Evolutionary conservation across 768 basidiomycete species (phyloP).

Genomic region (Calocera viscosa): DNA sequence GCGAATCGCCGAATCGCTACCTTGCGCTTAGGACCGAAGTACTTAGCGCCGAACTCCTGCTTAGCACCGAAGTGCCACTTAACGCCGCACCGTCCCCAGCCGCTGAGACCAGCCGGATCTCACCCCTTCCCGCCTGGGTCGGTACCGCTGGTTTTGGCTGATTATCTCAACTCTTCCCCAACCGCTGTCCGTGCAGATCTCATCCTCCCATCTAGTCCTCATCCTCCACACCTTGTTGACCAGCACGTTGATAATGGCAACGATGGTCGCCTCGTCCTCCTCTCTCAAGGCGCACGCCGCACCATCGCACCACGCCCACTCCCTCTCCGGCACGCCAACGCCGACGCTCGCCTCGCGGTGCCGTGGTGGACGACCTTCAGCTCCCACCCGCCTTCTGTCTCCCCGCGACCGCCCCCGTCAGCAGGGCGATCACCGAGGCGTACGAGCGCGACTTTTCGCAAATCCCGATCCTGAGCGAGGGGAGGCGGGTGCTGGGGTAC

Average conservation of each 20-base stretch:
- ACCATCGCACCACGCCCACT: conserved; percentile 2
- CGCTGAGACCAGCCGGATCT: too few species aligned
- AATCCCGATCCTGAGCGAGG: conserved; percentile 73
- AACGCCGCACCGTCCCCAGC: too few species aligned
- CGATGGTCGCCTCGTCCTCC: neutral
- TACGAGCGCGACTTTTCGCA: conserved; percentile 92
- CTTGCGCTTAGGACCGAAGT: too few species aligned
- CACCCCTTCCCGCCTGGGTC: too few species aligned
- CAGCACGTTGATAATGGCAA: neutral
- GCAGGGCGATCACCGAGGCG: conserved; percentile 68
- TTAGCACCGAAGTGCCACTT: too few species aligned
- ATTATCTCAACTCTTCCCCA: too few species aligned
- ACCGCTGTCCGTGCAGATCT: too few species aligned
- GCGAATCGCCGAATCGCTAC: too few species aligned
- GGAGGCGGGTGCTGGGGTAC: conserved; percentile 69
- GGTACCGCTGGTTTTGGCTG: too few species aligned
- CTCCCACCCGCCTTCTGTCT: conserved; percentile 75
- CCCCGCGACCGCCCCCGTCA: conserved; percentile 55
- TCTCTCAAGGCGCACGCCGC: neutral
- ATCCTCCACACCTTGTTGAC: neutral
- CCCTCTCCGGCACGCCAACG: conserved; percentile 4
- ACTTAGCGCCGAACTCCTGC: too few species aligned
- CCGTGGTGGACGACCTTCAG: conserved; percentile 53
- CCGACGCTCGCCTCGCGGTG: conserved; percentile 39
- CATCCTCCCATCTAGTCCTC: neutral